A percentile compares a stretch with the other conserved stretches of the same genome.
Evolutionary conservation across 2,329 filamentous ascomycete species (phyloP).

Genomic region (Raffaelea deltoideospora): DNA sequence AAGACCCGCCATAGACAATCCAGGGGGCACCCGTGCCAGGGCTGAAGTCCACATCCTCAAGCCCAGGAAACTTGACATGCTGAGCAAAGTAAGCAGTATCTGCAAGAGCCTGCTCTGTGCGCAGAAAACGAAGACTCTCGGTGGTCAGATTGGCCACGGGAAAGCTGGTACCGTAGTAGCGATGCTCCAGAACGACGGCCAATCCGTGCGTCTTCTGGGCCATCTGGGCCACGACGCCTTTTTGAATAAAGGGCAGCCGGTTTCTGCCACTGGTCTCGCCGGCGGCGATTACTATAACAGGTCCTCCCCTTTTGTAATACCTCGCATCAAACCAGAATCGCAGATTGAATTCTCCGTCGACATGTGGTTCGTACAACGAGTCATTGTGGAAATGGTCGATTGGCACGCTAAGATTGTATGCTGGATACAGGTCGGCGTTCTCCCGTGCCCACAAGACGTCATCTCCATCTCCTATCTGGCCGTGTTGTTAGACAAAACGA

Average conservation of each 20-base stretch:
- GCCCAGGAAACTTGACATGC: constrained; percentile 54
- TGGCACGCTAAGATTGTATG: constrained; percentile 29
- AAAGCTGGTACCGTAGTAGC: constrained; percentile 70
- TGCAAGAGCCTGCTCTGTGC: constrained; percentile 68
- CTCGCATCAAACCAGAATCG: constrained; percentile 74
- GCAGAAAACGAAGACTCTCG: constrained; percentile 63
- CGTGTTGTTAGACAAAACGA: too few species aligned
- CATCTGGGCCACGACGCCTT: constrained; percentile 61
- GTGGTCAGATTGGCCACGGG: constrained; percentile 51
- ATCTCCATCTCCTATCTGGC: too few species aligned
- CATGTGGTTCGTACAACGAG: constrained; percentile 61
- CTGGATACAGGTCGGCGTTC: constrained; percentile 16
- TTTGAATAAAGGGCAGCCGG: constrained; percentile 56
- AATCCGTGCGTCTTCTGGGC: constrained; percentile 57
- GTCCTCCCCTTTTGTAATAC: constrained; percentile 62
- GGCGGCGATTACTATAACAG: constrained; percentile 60
- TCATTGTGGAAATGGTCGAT: constrained; percentile 80
- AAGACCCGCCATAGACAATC: constrained; percentile 72
- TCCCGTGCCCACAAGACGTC: too few species aligned
- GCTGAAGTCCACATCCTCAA: constrained; percentile 44
- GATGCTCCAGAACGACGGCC: constrained; percentile 70
- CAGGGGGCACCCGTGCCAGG: constrained; percentile 36
- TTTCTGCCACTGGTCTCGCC: constrained; percentile 54
- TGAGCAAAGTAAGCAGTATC: constrained; percentile 70
- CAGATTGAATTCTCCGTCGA: constrained; percentile 48